A percentile compares a stretch with the other conserved stretches of the same genome.
These are phyloP conservation scores for Xylariales sp. DNA, from an alignment of 2,329 filamentous ascomycete genomes.

Conservation along the genomic window DNA sequence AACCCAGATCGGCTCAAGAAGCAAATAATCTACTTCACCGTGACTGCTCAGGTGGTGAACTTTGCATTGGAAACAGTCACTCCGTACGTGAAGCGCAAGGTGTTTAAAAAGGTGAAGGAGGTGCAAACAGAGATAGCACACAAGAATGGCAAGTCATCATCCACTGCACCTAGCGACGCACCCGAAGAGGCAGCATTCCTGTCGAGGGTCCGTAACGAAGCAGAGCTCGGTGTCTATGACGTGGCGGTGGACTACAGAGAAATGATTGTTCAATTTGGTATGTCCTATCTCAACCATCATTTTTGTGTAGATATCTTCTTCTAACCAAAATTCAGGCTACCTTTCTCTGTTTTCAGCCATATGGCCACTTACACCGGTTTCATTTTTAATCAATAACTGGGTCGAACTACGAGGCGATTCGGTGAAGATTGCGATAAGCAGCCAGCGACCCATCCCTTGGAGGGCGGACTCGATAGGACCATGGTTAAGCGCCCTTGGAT, in stretches of 20 bases:
- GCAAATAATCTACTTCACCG: conserved; percentile 93
- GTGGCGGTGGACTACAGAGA: conserved; percentile 88
- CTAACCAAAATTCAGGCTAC: conserved; percentile 53
- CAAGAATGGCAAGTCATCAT: conserved; percentile 39
- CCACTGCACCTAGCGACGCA: conserved; percentile 52
- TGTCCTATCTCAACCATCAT: too few relatives aligned
- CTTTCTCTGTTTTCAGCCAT: conserved; percentile 87
- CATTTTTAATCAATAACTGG: conserved; percentile 95
- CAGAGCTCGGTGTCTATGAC: conserved; percentile 78
- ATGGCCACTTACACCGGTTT: conserved; percentile 88
- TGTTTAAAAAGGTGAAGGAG: conserved; percentile 74
- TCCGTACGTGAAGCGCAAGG: conserved; percentile 76
- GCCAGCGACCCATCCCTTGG: conserved; percentile 84
- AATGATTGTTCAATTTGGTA: conserved; percentile 79
- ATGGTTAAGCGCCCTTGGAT: conserved; percentile 80
- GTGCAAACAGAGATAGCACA: conserved; percentile 58
- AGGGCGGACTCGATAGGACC: conserved; percentile 91
- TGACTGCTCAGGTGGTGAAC: conserved; percentile 88
- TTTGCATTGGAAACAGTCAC: conserved; percentile 80
- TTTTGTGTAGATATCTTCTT: conserved; percentile 16
- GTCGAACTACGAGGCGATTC: conserved; percentile 90
- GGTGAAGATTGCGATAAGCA: conserved; percentile 87
- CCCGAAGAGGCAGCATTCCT: conserved; percentile 80
- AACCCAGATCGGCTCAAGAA: conserved; percentile 79
- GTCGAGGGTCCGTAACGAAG: conserved; percentile 74